Evolutionary conservation across 2,329 filamentous ascomycete species (phyloP).

Genomic region (Phaeosphaeriaceae sp.): DNA sequence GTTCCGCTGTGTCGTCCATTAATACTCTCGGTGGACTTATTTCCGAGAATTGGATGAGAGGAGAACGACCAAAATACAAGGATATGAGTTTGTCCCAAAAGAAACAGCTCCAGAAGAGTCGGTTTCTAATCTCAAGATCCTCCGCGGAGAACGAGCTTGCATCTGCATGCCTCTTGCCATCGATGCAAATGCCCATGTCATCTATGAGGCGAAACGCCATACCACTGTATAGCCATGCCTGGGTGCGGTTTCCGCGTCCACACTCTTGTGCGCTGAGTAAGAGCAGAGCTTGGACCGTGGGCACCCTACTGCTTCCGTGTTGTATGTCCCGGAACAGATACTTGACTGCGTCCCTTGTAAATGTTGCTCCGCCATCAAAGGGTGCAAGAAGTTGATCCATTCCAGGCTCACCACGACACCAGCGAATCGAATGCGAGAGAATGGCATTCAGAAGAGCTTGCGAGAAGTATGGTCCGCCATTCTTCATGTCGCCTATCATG

Average conservation of each 20-base stretch:
- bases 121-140: conserved; percentile 19
- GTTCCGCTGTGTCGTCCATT: conserved; percentile 19
- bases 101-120: conserved; percentile 22
- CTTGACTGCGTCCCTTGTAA: conserved; percentile 9
- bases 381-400: conserved; percentile 14
- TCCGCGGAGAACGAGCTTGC: conserved; percentile 14
- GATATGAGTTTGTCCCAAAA: conserved; percentile 22
- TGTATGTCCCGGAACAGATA: conserved; percentile 14
- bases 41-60: conserved; percentile 13
- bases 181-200: conserved; percentile 19
- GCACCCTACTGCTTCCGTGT: conserved; percentile 13
- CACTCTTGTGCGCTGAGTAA: conserved; percentile 18
- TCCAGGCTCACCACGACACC: conserved; percentile 17
- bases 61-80: conserved; percentile 18
- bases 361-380: conserved; percentile 11
- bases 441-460: conserved; percentile 15
- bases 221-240: conserved; percentile 20
- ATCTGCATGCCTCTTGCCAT: conserved; percentile 14
- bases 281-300: conserved; percentile 16
- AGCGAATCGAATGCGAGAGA: conserved; percentile 18
- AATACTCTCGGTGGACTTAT: conserved; percentile 14
- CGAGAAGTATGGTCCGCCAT: conserved; percentile 16
- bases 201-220: conserved; percentile 21
- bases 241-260: conserved; percentile 16
- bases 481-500: conserved; percentile 16